Evolutionary conservation across 1,284 basidiomycete genomes (phyloP).

Genomic region (Puccinia polysora): DNA sequence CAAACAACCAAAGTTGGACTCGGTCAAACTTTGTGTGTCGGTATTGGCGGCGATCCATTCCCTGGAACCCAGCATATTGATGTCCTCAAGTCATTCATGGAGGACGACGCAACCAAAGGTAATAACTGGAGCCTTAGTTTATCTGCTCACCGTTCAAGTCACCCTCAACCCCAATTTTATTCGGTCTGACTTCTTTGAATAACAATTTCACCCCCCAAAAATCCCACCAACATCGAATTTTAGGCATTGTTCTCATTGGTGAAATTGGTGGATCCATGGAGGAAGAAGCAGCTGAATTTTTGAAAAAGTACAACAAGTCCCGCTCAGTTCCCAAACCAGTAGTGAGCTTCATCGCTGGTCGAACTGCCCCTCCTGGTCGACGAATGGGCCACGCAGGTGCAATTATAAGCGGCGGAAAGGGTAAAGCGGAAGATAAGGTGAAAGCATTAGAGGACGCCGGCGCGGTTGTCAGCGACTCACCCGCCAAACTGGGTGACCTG

Average conservation of each 20-base stretch:
- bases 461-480: slow-evolving; percentile 87
- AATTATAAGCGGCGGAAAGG: slow-evolving; percentile 96
- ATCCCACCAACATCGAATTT: not conserved
- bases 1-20: slow-evolving; percentile 94
- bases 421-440: slow-evolving; percentile 91
- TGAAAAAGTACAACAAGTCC: slow-evolving; percentile 88
- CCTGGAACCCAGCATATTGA: slow-evolving; percentile 93
- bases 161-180: slow-evolving; percentile 5
- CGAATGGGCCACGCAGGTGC: slow-evolving; percentile 99
- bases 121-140: slow-evolving; percentile 44
- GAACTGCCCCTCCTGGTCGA: slow-evolving; percentile 90
- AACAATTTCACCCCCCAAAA: not conserved
- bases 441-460: slow-evolving; percentile 88
- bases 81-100: slow-evolving; percentile 91
- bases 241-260: slow-evolving; percentile 93
- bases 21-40: slow-evolving; percentile 92
- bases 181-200: too few species aligned
- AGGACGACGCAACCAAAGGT: slow-evolving; percentile 86
- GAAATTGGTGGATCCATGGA: slow-evolving; percentile 99
- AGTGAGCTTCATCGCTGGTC: slow-evolving; percentile 92
- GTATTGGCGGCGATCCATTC: slow-evolving; percentile 99
- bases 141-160: not conserved
- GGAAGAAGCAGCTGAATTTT: slow-evolving; percentile 87
- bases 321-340: slow-evolving; percentile 85
- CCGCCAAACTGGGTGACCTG: slow-evolving; percentile 83